Percentiles rank a stretch among this genome's conserved stretches.
Conservation (phyloP, 305 asterid species). For the Fraxinus sp. region DNA sequence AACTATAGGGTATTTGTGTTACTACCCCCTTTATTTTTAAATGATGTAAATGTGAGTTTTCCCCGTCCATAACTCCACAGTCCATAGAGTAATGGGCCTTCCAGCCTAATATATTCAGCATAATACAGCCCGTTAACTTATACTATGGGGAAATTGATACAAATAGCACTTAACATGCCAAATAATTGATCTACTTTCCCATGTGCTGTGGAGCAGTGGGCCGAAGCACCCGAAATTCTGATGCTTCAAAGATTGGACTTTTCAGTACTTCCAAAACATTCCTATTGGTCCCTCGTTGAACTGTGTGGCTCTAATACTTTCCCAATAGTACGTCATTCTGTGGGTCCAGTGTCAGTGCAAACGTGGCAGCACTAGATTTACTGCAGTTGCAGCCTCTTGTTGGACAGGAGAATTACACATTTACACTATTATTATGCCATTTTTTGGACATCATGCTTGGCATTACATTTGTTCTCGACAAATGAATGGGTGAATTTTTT, state of each 20-base stretch:
- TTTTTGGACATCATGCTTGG: no score
- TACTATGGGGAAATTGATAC: background rate
- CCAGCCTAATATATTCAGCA: background rate
- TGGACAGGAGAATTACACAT: background rate
- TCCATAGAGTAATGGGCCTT: background rate
- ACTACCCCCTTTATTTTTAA: no score
- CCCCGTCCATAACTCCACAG: background rate
- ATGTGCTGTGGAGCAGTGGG: background rate
- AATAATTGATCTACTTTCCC: background rate
- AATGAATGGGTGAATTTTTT: no score
- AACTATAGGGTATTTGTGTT: no score
- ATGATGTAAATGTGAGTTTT: no score
- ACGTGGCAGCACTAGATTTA: background rate
- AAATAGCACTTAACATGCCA: background rate
- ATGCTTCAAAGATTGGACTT: conserved; percentile 2
- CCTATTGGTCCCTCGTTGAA: background rate
- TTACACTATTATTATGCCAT: no score
- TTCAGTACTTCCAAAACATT: conserved; percentile 16
- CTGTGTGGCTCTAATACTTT: conserved; percentile 1
- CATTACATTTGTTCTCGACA: no score
- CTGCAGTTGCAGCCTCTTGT: background rate
- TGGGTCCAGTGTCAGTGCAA: background rate
- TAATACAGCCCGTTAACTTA: background rate
- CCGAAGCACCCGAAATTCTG: background rate
- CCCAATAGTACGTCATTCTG: no score